Base-by-base conservation (phyloP, 371 early-diverging fungal species). In the Rhizopus sp. region DNA sequence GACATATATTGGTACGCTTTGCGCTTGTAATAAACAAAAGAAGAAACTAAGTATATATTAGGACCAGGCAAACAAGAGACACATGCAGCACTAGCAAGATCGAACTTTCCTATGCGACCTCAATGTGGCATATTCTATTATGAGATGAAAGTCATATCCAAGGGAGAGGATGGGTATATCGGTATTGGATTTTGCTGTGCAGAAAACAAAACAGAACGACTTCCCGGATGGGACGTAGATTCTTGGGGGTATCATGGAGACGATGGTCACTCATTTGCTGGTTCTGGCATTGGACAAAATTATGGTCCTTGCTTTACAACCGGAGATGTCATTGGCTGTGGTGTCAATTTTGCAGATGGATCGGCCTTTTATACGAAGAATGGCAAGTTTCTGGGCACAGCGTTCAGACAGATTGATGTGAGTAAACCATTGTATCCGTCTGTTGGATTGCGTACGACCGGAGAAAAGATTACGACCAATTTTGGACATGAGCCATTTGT, bases 201-300 rank as follows among this genome's bases (percentile, higher is more conserved):
- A 7, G 68, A 50, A 5, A 86, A 90, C 8, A 53, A 61, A 4
- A 44, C 87, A 29, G 78, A 81, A 32, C 74, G 93, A 57, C 71
- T 93, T 37, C 94, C 95, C 53, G 70, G 94, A 3, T 94, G 93
- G 93, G 92, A 93, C 56, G 59, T 61, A 4, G 68, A 83, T 49
- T 92, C 92, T 23, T 93, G 90, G 88, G 95, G 95, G 8, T 93
- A 90, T 72, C 95, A 94, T 61, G 92, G 96, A 17, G 96, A 96
- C 72, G 98, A 98, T 70, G 99, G 99, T 10, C 75, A 89, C 56
- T 68, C 77, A 37, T 95, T 96, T 66, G 77, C 78, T 56, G 90
- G 91, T 39, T 82, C 86, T 7, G 93, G 93, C 4, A 85, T 78
- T 17, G 98, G 98, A 16, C 73, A 85, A 30, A 68, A 78, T 8